Evolutionary conservation across 306 rosid species (phyloP), one percentile per base, ranked within the genome.

Genomic region (Prunus campanulata): DNA sequence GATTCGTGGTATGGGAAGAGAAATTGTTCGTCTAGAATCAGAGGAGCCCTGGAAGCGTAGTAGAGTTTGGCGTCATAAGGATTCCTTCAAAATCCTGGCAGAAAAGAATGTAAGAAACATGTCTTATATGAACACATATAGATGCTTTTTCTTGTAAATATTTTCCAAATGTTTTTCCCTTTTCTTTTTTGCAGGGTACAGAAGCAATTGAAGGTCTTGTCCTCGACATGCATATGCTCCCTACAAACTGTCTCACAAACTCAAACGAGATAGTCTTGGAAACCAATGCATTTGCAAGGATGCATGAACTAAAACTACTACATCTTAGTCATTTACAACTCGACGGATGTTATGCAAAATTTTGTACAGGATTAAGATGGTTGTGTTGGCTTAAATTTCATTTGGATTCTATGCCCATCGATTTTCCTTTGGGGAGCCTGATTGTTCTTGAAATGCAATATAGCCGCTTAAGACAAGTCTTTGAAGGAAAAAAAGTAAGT

Each of bases 381-480:
- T 18, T 71, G 25, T 54, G 65, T 52, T 76, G 79, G 79, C 14
- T 0, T 76, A 29, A 50, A 1, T 76, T 66, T 44, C 66, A 20
- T 66, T 32, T 76, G 35, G 70, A 76, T 16, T 50, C 42, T 66
- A 66, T 76, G 20, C 79, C 79, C 11, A 22, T 1, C 10, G 48
- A 13, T n/a, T 76, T 76, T 22, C 70, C 47, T 35, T 32, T 14
- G 35, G 66, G 2, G 16, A 52, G 35, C 22, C 20, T 76, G 3
- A 50, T 76, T 52, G 66, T 39, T 22, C 48, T 76, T 66, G 66
- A 76, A 29, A 76, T 76, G 79, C 71, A 15, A 18, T 7, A 66
- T 4, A 76, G 56, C 72, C 2, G 55, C 16, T 10, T 76, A 19
- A 44, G 25, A 12, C n/a, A 13, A 46, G 18, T 67, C 6, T 46